Percentiles rank a stretch among this genome's conserved stretches.
These are phyloP conservation scores for Verbascum thapsus DNA, from an alignment of 257 asterid genomes.

Conservation along the genomic window DNA sequence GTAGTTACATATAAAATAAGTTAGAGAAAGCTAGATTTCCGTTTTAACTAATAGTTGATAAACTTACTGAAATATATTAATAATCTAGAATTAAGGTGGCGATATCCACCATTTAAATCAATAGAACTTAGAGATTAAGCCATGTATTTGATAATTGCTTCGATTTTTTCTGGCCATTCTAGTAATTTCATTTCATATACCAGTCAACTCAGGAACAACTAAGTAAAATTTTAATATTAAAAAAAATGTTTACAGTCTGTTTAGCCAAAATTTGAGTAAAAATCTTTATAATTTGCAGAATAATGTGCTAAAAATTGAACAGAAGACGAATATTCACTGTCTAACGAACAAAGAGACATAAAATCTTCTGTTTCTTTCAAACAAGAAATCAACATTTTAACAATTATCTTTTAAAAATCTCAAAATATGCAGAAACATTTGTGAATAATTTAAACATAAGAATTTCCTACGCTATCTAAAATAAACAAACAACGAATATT, in stretches of 20 bases:
- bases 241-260: background rate
- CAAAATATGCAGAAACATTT: background rate
- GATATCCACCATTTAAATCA: background rate
- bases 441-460: background rate
- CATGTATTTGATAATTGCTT: background rate
- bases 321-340: background rate
- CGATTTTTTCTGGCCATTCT: background rate
- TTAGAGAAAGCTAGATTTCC: background rate
- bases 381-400: background rate
- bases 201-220: background rate
- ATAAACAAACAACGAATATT: background rate
- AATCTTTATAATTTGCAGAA: background rate
- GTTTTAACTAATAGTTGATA: background rate
- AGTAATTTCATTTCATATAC: background rate
- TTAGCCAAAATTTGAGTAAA: background rate
- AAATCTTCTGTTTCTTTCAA: background rate
- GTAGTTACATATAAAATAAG: background rate
- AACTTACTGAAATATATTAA: constrained; percentile 10
- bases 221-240: background rate
- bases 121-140: background rate
- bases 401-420: background rate
- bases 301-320: background rate
- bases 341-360: background rate
- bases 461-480: background rate
- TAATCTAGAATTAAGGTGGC: background rate